Conservation (phyloP, 805 yeast species). For the Candida odintsovae region DNA sequence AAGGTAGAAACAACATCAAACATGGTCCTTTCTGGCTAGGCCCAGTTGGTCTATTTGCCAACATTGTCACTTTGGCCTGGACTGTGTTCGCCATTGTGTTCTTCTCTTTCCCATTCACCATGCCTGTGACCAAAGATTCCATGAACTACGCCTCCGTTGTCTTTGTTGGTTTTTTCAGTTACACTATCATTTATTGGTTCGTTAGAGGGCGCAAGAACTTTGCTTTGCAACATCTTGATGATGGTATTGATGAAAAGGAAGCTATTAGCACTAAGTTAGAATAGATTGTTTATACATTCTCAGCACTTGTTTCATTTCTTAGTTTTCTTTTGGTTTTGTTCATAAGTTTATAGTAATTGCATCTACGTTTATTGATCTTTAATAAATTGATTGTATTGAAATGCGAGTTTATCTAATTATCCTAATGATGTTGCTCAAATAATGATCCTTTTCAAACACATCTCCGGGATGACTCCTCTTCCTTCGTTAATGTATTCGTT, state of each 20-base stretch:
- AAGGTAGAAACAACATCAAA: conserved; percentile 44
- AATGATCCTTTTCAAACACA: conserved; percentile 22
- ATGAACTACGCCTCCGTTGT: conserved; percentile 69
- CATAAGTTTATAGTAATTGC: background rate
- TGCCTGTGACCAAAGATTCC: conserved; percentile 52
- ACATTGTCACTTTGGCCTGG: conserved; percentile 49
- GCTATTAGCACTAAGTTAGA: background rate
- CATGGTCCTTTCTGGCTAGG: conserved; percentile 69
- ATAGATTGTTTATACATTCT: background rate
- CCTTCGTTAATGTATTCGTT: conserved; percentile 28
- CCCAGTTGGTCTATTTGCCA: conserved; percentile 42
- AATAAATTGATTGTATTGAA: background rate
- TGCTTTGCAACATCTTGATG: conserved; percentile 17
- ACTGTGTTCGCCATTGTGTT: conserved; percentile 51
- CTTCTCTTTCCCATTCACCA: conserved; percentile 55
- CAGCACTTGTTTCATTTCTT: background rate
- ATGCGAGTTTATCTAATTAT: background rate
- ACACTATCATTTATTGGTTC: conserved; percentile 47
- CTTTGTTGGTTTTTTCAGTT: conserved; percentile 38
- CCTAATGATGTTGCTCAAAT: background rate
- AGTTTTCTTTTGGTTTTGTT: background rate
- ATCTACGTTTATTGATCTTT: background rate
- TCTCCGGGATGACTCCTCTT: conserved; percentile 36
- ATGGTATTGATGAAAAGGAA: conserved; percentile 3
- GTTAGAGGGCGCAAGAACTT: conserved; percentile 31